Conservation (phyloP, 441 rosid genomes). For the Eruca vesicaria region DNA sequence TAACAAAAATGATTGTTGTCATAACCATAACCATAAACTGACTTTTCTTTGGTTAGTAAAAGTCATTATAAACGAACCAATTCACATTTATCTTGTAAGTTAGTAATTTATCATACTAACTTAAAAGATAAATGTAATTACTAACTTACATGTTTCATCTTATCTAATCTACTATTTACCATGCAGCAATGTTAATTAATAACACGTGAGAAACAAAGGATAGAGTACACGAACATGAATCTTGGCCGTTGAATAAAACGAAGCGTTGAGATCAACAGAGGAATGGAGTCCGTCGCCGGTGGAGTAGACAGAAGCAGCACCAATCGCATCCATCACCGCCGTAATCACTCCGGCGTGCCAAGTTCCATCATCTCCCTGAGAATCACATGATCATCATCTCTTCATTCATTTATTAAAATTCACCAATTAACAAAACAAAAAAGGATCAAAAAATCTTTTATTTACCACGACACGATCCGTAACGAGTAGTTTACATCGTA, state of each 20-base stretch:
- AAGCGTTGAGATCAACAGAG: slow-evolving; percentile 53
- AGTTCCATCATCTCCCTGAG: slow-evolving; percentile 52
- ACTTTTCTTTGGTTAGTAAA: background rate
- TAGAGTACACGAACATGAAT: slow-evolving; percentile 37
- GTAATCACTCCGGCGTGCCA: slow-evolving; percentile 64
- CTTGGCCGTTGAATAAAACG: slow-evolving; percentile 51
- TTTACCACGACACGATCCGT: slow-evolving; percentile 39
- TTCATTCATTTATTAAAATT: background rate
- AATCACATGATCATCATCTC: background rate
- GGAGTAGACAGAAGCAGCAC: slow-evolving; percentile 43
- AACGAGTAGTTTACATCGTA: slow-evolving; percentile 43
- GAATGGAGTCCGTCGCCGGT: slow-evolving; percentile 36
- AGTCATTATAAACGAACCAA: background rate
- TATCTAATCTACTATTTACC: background rate
- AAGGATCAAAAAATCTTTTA: background rate
- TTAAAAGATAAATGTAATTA: no score
- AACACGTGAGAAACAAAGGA: slow-evolving; percentile 7
- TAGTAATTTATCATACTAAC: background rate
- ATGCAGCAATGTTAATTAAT: background rate
- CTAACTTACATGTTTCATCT: background rate
- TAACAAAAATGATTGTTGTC: background rate
- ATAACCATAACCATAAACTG: background rate
- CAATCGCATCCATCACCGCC: slow-evolving; percentile 50
- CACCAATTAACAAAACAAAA: background rate
- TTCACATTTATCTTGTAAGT: background rate